Evolutionary conservation across 1,139 yeast genomes (phyloP).

Genomic region (Pichia sp.): DNA sequence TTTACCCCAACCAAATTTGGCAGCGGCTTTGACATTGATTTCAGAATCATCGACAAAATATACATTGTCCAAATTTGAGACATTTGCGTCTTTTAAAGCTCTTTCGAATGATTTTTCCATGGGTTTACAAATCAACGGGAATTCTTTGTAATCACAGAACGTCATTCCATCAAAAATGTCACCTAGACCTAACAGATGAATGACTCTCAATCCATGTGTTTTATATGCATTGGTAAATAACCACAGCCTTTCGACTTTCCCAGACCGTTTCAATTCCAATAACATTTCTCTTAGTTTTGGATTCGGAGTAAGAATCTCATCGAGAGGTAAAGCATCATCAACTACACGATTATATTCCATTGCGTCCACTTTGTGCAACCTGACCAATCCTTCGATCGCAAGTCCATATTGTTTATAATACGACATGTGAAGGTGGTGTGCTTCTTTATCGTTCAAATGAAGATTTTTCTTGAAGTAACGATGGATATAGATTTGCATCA

Average conservation of each 20-base stretch:
- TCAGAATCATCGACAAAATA: conserved; percentile 82
- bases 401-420: conserved; percentile 86
- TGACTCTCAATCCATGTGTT: conserved; percentile 75
- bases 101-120: conserved; percentile 49
- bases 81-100: conserved; percentile 58
- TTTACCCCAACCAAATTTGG: conserved; percentile 40
- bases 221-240: conserved; percentile 90
- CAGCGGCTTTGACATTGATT: conserved; percentile 52
- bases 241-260: conserved; percentile 61
- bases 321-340: conserved; percentile 87
- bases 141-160: conserved; percentile 66
- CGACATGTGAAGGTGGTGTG: conserved; percentile 56
- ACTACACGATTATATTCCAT: conserved; percentile 80
- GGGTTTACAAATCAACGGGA: conserved; percentile 80
- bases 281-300: conserved; percentile 43
- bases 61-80: conserved; percentile 37
- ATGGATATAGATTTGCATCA: conserved; percentile 84
- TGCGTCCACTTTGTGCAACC: conserved; percentile 78
- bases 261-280: conserved; percentile 33
- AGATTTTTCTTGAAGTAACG: conserved; percentile 65
- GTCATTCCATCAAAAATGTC: conserved; percentile 92
- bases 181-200: conserved; percentile 73
- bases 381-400: conserved; percentile 86
- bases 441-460: conserved; percentile 62
- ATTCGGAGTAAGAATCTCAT: conserved; percentile 60